phyloP scores from a whole-genome alignment of 257 asterid species.

The Ocimum tenuiflorum region DNA sequence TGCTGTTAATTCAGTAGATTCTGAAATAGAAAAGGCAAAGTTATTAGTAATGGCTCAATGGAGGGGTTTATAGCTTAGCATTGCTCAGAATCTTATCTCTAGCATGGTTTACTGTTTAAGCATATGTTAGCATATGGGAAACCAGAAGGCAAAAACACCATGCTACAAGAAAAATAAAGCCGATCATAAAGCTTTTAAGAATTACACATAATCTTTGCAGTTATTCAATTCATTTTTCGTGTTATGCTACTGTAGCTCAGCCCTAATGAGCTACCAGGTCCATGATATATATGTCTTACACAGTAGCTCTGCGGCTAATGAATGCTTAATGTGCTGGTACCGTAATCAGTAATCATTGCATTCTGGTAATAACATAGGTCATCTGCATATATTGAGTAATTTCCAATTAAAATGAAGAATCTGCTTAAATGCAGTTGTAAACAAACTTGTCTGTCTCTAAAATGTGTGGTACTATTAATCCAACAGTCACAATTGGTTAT shows the following conservation, averaged over 20 bases:
- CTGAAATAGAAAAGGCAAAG: conserved; percentile 33
- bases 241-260: background rate
- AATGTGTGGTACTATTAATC: background rate
- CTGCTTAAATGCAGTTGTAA: background rate
- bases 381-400: background rate
- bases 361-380: background rate
- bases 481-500: background rate
- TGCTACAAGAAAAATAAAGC: background rate
- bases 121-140: background rate
- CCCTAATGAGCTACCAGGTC: background rate
- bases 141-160: background rate
- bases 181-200: background rate
- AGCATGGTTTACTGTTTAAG: background rate
- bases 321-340: background rate
- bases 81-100: background rate
- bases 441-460: background rate
- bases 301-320: background rate
- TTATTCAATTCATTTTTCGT: background rate
- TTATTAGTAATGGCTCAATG: conserved; percentile 4
- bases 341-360: background rate
- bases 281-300: background rate
- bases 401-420: background rate
- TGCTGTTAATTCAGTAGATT: conserved; percentile 26
- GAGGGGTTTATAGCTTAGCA: background rate
- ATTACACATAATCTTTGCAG: background rate